phyloP scores from a whole-genome alignment of 495 filamentous ascomycete genomes.

The Podospora appendiculata region DNA sequence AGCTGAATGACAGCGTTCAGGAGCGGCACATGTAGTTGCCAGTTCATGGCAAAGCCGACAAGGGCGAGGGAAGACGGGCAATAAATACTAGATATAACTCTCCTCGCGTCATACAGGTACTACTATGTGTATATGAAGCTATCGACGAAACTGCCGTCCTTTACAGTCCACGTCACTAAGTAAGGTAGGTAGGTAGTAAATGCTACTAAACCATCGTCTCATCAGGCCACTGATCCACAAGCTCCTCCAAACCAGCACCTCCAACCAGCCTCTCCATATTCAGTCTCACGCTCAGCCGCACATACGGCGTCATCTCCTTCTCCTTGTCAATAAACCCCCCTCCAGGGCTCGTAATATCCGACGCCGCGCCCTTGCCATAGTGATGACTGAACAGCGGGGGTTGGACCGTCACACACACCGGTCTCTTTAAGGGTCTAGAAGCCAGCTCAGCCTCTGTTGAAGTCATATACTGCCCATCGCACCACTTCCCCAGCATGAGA shows the following conservation, averaged over 20 bases:
- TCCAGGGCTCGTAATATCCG: conserved; percentile 36
- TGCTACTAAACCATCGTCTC: neutral
- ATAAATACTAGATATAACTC: no score
- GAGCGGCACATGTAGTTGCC: neutral
- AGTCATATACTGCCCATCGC: conserved; percentile 21
- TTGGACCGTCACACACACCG: conserved; percentile 36
- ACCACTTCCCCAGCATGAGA: conserved; percentile 39
- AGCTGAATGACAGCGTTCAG: no score
- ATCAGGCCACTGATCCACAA: conserved; percentile 29
- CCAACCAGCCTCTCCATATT: conserved; percentile 31
- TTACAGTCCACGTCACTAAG: neutral
- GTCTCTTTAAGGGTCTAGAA: conserved; percentile 4
- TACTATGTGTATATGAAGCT: neutral
- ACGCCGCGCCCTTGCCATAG: conserved; percentile 28
- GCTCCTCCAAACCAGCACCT: conserved; percentile 11
- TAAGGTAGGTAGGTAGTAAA: neutral
- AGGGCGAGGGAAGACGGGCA: neutral
- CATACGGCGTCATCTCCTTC: conserved; percentile 37
- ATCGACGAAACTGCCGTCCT: neutral
- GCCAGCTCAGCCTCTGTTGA: neutral
- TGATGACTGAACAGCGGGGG: conserved; percentile 42
- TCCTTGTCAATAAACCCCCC: conserved; percentile 33
- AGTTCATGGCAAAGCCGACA: neutral
- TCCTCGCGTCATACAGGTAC: no score
- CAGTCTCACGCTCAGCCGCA: conserved; percentile 33